Conservation (phyloP, 768 basidiomycete species). For the Suillus placidus region DNA sequence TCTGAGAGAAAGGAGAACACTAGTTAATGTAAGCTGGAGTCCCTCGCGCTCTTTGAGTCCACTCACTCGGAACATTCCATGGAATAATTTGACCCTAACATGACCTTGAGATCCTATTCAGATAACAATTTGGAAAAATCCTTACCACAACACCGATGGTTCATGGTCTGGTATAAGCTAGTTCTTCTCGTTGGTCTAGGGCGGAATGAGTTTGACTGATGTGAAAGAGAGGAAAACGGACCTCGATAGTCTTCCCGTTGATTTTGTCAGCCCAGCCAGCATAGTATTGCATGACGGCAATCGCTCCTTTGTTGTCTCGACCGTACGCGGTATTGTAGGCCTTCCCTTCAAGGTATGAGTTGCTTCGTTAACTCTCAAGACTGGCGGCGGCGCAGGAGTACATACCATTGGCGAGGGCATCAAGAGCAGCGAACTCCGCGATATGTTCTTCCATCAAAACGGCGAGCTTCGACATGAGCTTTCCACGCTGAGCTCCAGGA, state of each 20-base stretch:
- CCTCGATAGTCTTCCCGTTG: conserved; percentile 52
- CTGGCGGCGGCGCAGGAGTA: conserved; percentile 24
- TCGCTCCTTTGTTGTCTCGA: conserved; percentile 26
- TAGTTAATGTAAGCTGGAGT: conserved; percentile 10
- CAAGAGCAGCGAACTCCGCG: conserved; percentile 66
- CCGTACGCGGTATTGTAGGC: conserved; percentile 12
- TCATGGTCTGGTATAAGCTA: conserved; percentile 60
- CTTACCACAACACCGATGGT: conserved; percentile 51
- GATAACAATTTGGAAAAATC: conserved; percentile 18
- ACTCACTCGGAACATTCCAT: conserved; percentile 59
- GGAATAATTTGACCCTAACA: conserved; percentile 58
- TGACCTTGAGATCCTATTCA: conserved; percentile 21
- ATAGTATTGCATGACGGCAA: conserved; percentile 51
- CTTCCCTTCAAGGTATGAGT: conserved; percentile 4
- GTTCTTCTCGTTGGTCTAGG: conserved; percentile 53
- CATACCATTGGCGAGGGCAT: conserved; percentile 63
- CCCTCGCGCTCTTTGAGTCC: no score
- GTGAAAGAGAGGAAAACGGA: conserved; percentile 7
- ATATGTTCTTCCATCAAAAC: conserved; percentile 60
- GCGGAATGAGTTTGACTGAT: conserved; percentile 21
- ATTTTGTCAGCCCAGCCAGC: conserved; percentile 66
- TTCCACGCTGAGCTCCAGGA: conserved; percentile 52
- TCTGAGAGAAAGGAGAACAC: conserved; percentile 69
- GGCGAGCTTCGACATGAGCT: conserved; percentile 61
- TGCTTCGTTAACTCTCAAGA: background rate